These are phyloP conservation scores for Moelleriella libera DNA, from an alignment of 2,329 filamentous ascomycete species.

Conservation along the genomic window DNA sequence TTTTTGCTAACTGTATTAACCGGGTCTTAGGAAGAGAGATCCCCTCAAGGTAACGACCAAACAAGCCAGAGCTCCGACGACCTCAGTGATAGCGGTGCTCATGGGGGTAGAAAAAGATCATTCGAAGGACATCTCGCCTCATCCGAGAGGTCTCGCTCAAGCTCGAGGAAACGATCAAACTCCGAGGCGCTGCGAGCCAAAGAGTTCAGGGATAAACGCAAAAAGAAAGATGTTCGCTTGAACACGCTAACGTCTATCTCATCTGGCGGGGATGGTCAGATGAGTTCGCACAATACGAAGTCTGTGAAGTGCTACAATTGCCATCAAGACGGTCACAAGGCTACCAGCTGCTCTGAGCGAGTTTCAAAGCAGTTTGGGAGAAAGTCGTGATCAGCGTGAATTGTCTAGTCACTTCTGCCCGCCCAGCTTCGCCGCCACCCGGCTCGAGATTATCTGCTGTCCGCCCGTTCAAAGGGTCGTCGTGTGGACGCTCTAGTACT, in stretches of 20 bases:
- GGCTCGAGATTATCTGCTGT: too few species aligned
- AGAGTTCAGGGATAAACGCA: constrained; percentile 42
- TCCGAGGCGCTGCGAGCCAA: constrained; percentile 19
- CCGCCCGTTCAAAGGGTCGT: too few species aligned
- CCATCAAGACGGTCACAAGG: constrained; percentile 45
- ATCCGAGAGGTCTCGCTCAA: constrained; percentile 17
- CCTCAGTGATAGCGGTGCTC: constrained; percentile 8
- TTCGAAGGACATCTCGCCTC: constrained; percentile 10
- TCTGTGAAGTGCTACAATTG: constrained; percentile 42
- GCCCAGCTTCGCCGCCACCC: too few species aligned
- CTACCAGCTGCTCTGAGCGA: constrained; percentile 8
- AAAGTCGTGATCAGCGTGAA: too few species aligned
- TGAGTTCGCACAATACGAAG: constrained; percentile 9
- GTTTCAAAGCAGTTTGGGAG: background rate
- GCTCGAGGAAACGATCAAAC: constrained; percentile 14
- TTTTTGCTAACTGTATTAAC: background rate
- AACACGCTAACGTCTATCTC: constrained; percentile 51
- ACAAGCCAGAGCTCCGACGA: constrained; percentile 9
- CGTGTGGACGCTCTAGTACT: too few species aligned
- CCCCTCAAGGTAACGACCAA: constrained; percentile 11
- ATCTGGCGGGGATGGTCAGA: constrained; percentile 12
- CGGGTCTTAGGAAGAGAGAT: constrained; percentile 6
- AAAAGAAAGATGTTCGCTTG: constrained; percentile 53
- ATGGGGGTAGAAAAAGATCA: constrained; percentile 13
- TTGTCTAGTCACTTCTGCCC: too few species aligned